A percentile compares a stretch with the other conserved stretches of the same genome.
Evolutionary conservation across 1,284 basidiomycete species (phyloP).

Genomic region (Inonotus hispidus): DNA sequence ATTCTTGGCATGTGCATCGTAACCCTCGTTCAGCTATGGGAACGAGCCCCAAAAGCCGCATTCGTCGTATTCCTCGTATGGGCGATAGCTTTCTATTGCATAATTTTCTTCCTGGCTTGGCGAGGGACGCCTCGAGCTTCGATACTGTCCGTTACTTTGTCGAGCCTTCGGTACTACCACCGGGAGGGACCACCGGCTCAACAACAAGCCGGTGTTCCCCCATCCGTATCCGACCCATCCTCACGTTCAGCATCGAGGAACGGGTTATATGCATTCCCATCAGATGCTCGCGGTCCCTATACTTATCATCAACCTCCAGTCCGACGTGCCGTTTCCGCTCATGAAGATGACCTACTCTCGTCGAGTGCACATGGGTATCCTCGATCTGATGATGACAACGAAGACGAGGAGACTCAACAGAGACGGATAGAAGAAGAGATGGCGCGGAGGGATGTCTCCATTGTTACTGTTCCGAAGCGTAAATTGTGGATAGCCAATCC

Average conservation of each 20-base stretch:
- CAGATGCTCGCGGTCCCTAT: constrained; percentile 48
- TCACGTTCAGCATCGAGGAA: constrained; percentile 35
- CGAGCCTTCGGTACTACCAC: constrained; percentile 36
- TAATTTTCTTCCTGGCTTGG: constrained; percentile 51
- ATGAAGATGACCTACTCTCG: constrained; percentile 39
- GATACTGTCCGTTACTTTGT: constrained; percentile 46
- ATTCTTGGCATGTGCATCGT: constrained; percentile 55
- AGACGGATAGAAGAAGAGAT: constrained; percentile 74
- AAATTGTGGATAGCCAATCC: constrained; percentile 69
- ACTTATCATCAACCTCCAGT: constrained; percentile 56
- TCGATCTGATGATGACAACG: constrained; percentile 42
- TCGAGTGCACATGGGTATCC: constrained; percentile 28
- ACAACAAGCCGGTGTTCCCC: constrained; percentile 15
- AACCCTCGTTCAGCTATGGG: constrained; percentile 54
- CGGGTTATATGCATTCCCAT: constrained; percentile 44
- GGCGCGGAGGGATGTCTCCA: constrained; percentile 69
- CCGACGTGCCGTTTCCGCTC: constrained; percentile 38
- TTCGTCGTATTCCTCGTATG: constrained; percentile 64
- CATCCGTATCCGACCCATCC: constrained; percentile 26
- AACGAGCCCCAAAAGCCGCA: constrained; percentile 43
- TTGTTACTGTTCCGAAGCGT: constrained; percentile 73
- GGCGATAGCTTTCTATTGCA: constrained; percentile 50
- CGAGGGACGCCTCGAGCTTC: constrained; percentile 50
- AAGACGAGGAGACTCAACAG: constrained; percentile 67
- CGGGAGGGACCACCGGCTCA: not conserved